Evolutionary conservation across 2,329 filamentous ascomycete species (phyloP).

Genomic region (Pochonia chlamydosporia): DNA sequence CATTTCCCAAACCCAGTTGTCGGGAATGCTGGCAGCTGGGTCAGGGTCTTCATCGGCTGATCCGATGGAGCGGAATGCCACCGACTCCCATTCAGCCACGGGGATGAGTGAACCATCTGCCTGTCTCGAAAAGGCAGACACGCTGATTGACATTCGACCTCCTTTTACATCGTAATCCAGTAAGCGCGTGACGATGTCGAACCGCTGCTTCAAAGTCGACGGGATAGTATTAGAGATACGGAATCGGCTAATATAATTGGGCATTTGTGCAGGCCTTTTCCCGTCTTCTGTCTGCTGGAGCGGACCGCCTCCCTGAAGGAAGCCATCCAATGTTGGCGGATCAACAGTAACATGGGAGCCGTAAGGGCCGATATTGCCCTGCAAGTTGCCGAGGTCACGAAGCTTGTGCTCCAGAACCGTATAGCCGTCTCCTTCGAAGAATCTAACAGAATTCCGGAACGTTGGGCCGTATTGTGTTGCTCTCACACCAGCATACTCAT

Average conservation of each 20-base stretch:
- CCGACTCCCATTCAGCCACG: constrained; percentile 18
- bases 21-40: constrained; percentile 14
- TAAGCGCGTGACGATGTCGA: constrained; percentile 18
- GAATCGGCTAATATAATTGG: constrained; percentile 22
- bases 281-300: constrained; percentile 15
- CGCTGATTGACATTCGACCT: constrained; percentile 18
- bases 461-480: constrained; percentile 20
- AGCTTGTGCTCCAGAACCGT: constrained; percentile 16
- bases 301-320: constrained; percentile 18
- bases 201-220: constrained; percentile 9
- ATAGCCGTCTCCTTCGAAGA: constrained; percentile 15
- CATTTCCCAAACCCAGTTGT: constrained; percentile 19
- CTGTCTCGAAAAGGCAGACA: constrained; percentile 17
- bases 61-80: constrained; percentile 9
- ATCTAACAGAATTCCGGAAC: constrained; percentile 16
- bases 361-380: constrained; percentile 2
- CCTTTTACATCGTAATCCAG: constrained; percentile 17
- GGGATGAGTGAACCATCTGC: constrained; percentile 9
- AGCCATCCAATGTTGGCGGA: constrained; percentile 21
- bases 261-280: constrained; percentile 19
- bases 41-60: constrained; percentile 6
- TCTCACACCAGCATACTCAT: constrained; percentile 5
- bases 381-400: constrained; percentile 13
- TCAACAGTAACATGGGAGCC: constrained; percentile 19
- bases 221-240: constrained; percentile 24